Percentiles rank a stretch among this genome's conserved stretches.
These are phyloP conservation scores for Dalbergia cochinchinensis DNA, from an alignment of 306 rosid species.

Conservation along the genomic window DNA sequence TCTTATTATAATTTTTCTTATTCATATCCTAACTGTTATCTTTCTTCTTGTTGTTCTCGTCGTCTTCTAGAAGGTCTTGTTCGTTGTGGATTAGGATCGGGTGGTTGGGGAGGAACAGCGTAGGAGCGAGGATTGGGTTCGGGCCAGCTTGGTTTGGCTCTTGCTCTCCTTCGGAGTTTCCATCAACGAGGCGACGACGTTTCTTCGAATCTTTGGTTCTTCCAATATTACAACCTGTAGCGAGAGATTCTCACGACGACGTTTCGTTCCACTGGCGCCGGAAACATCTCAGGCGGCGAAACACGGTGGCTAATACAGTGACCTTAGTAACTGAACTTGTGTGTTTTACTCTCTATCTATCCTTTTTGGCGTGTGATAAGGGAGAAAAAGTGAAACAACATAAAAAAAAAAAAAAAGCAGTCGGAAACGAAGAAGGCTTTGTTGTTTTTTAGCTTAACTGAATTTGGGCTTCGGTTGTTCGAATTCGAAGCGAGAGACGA, in stretches of 20 bases:
- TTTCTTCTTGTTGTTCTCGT: slow-evolving; percentile 45
- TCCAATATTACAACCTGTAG: slow-evolving; percentile 47
- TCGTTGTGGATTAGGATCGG: slow-evolving; percentile 92
- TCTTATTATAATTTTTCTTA: too few species aligned
- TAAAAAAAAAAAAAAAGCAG: neutral
- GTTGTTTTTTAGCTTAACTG: neutral
- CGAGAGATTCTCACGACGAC: slow-evolving; percentile 60
- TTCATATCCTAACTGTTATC: slow-evolving; percentile 52
- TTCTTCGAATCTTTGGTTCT: neutral
- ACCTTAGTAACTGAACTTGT: slow-evolving; percentile 28
- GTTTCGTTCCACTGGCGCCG: slow-evolving; percentile 52
- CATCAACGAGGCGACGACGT: slow-evolving; percentile 44
- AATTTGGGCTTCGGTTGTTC: neutral
- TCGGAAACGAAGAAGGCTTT: neutral
- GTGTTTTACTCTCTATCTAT: too few species aligned
- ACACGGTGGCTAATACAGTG: slow-evolving; percentile 35
- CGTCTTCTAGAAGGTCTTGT: slow-evolving; percentile 59
- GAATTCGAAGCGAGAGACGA: neutral
- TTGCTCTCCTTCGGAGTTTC: slow-evolving; percentile 65
- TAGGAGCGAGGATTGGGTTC: slow-evolving; percentile 90
- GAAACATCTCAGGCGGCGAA: slow-evolving; percentile 68
- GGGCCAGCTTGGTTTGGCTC: slow-evolving; percentile 76
- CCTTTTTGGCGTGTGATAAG: neutral
- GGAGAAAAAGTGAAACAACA: neutral
- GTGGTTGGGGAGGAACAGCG: slow-evolving; percentile 80